Evolutionary conservation across 2,329 filamentous ascomycete species (phyloP).

Genomic region (Fusarium domesticum): DNA sequence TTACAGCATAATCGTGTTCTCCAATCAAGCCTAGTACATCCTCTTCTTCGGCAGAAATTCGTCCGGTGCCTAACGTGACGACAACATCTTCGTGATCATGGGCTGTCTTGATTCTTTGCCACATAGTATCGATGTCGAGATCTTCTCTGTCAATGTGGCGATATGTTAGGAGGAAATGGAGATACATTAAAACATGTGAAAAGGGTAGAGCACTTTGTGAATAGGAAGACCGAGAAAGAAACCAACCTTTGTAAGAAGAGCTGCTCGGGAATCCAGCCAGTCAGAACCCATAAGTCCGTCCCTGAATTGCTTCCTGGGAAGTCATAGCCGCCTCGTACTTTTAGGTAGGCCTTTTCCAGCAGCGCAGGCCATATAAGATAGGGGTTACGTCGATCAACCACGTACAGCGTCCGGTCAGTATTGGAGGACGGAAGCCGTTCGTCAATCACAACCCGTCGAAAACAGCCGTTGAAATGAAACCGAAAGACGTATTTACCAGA

Average conservation of each 20-base stretch:
- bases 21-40: slow-evolving; percentile 76
- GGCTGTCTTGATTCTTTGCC: slow-evolving; percentile 71
- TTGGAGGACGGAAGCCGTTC: slow-evolving; percentile 79
- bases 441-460: slow-evolving; percentile 82
- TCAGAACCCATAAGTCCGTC: slow-evolving; percentile 88
- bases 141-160: slow-evolving; percentile 59
- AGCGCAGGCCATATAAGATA: slow-evolving; percentile 86
- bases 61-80: slow-evolving; percentile 85
- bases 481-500: slow-evolving; percentile 89
- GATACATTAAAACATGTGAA: neutral
- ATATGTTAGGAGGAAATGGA: slow-evolving; percentile 4
- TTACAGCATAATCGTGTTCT: slow-evolving; percentile 90
- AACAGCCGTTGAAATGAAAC: slow-evolving; percentile 95
- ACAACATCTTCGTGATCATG: slow-evolving; percentile 79
- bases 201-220: no score
- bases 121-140: slow-evolving; percentile 70
- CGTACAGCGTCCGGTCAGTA: slow-evolving; percentile 74
- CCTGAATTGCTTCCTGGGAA: slow-evolving; percentile 97
- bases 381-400: slow-evolving; percentile 80
- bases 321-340: slow-evolving; percentile 92
- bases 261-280: slow-evolving; percentile 96
- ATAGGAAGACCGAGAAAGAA: neutral
- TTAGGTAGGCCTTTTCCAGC: slow-evolving; percentile 93
- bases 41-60: slow-evolving; percentile 73
- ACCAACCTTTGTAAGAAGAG: slow-evolving; percentile 75